Evolutionary conservation across 805 yeast genomes (phyloP).

Genomic region (Yarrowia sp.): DNA sequence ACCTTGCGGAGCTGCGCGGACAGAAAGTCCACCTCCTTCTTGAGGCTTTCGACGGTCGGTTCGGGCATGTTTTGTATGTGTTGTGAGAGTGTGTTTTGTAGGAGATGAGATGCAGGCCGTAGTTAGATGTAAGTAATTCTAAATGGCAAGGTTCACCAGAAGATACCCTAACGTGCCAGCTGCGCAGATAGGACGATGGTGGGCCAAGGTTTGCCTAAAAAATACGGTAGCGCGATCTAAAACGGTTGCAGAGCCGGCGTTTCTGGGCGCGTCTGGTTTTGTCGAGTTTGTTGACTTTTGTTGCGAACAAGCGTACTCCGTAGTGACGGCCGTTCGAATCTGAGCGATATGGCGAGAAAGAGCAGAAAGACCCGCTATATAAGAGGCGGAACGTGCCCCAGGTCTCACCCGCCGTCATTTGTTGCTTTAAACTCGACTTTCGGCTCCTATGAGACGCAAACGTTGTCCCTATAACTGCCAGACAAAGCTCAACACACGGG

Average conservation of each 20-base stretch:
- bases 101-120: too few species aligned
- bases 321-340: background rate
- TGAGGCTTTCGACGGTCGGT: constrained; percentile 21
- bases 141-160: too few species aligned
- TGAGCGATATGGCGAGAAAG: too few species aligned
- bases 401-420: background rate
- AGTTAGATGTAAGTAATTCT: too few species aligned
- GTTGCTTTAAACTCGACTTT: constrained; percentile 12
- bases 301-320: too few species aligned
- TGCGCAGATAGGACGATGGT: background rate
- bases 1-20: constrained; percentile 22
- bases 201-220: background rate
- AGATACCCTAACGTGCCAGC: too few species aligned
- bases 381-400: too few species aligned
- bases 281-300: too few species aligned
- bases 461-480: background rate
- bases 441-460: background rate
- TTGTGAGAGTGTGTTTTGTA: background rate
- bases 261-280: too few species aligned
- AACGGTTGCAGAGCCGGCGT: too few species aligned
- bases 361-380: too few species aligned
- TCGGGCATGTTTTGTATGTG: background rate
- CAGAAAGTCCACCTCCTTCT: constrained; percentile 19
- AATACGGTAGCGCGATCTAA: background rate
- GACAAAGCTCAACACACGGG: background rate